Base-by-base conservation (phyloP, 2,329 filamentous ascomycete species). In the Neonectria faginata region DNA sequence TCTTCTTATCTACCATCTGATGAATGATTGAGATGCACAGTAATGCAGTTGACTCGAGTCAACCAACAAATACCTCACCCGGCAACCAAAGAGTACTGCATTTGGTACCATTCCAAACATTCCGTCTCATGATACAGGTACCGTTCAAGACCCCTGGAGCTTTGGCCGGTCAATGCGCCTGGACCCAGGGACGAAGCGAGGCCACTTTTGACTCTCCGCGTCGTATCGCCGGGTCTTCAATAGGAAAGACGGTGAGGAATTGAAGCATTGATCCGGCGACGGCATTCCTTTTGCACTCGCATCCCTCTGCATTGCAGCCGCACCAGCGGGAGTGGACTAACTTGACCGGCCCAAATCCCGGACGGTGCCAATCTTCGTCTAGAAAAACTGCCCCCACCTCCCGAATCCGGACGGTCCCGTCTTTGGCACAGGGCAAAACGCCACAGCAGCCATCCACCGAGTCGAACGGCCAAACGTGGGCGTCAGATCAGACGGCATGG, bases 401-500 rank as follows among this genome's bases (percentile, higher is more conserved):
- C 42, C 55, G 42, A 44, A 50, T 51, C 4, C 18, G 42, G 55
- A 58, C 45, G 58, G 50, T 27, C n/a, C 27, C 14, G 39, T 51
- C 45, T 51, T 54, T 63, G 55, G 29, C 60, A 63, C 61, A 29
- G 29, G 47, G 48, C 42, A 33, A 33, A 33, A 58, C 44, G 54
- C 39, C 39, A 57, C 48, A 12, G 60, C 48, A 70, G 60, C 71
- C 68, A 73, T 66, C 70, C 69, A 73, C 60, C 62, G 62, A 60
- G 64, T 65, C 52, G 48, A 57, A 61, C 53, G 52, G 59, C 59
- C 60, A 70, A 70, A 73, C 58, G 64, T 73, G 70, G 61, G 64
- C 65, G 48, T 69, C 64, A 64, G 58, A 58, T 66, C 51, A 64
- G 57, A 64, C 62, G 36, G 57, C 58, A 50, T 22, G 42, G 22